Conservation (phyloP, 73 alveolate species). For the Tetrahymena borealis region DNA sequence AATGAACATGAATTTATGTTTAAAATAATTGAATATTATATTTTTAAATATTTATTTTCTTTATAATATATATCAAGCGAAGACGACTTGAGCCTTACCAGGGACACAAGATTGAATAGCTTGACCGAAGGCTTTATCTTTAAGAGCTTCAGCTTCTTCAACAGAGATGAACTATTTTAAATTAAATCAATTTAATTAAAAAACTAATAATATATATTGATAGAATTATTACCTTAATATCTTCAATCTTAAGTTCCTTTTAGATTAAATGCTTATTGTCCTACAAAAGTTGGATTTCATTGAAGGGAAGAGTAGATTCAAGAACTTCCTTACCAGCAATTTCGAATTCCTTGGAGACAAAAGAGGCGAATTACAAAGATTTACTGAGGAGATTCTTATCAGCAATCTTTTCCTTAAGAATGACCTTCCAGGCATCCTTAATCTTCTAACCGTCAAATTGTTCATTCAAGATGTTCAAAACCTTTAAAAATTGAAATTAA, state of each 20-base stretch:
- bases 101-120: not conserved
- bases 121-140: not conserved
- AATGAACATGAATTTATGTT: not conserved
- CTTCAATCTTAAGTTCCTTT: not conserved
- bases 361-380: slow-evolving; percentile 54
- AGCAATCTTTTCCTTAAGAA: not conserved
- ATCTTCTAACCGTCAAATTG: not conserved
- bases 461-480: not conserved
- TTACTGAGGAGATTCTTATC: not conserved
- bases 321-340: slow-evolving; percentile 71
- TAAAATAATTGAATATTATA: not conserved
- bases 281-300: slow-evolving; percentile 47
- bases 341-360: slow-evolving; percentile 45
- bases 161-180: not conserved
- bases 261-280: slow-evolving; percentile 12
- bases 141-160: not conserved
- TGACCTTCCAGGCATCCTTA: not conserved
- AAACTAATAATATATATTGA: not conserved
- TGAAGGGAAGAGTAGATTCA: slow-evolving; percentile 61
- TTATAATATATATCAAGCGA: not conserved
- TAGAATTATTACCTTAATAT: not conserved
- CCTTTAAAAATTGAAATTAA: not conserved
- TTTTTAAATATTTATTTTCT: not conserved
- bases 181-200: not conserved
- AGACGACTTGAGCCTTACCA: not conserved